Evolutionary conservation across 176 grass and related monocot species (phyloP).

Genomic region (Eremochloa ophiuroides): DNA sequence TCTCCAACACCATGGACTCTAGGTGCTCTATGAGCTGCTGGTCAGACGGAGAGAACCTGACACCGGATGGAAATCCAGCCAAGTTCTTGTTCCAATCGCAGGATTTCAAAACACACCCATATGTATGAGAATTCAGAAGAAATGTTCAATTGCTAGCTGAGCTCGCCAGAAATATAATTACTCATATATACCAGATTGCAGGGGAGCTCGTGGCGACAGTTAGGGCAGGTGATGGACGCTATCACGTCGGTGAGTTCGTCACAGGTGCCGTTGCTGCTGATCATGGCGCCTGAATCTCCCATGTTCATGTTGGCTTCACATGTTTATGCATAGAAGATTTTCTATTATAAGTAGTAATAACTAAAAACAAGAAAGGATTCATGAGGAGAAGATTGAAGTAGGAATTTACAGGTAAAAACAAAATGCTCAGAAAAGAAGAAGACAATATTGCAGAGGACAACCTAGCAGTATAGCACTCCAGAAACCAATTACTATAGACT

Average conservation of each 20-base stretch:
- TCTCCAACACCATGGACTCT: slow-evolving; percentile 41
- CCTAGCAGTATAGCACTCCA: neutral
- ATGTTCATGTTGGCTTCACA: no score
- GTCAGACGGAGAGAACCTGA: slow-evolving; percentile 81
- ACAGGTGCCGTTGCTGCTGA: slow-evolving; percentile 6
- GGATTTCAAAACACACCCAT: neutral
- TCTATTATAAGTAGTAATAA: no score
- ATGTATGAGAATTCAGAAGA: neutral
- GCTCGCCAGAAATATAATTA: neutral
- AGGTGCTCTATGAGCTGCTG: slow-evolving; percentile 83
- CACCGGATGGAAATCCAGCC: slow-evolving; percentile 62
- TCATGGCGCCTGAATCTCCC: neutral
- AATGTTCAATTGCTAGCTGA: neutral
- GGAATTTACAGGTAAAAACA: neutral
- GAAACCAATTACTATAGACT: neutral
- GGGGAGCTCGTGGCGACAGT: no score
- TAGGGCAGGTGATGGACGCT: neutral
- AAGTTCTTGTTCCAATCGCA: slow-evolving; percentile 21
- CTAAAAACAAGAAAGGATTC: neutral
- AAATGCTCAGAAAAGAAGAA: neutral
- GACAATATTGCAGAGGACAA: neutral
- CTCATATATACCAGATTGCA: slow-evolving; percentile 42
- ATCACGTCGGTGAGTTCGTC: no score
- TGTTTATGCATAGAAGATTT: no score
- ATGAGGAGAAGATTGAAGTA: neutral